Evolutionary conservation across 208 protist species (phyloP).

Genomic region (Trypanosoma melophagium): DNA sequence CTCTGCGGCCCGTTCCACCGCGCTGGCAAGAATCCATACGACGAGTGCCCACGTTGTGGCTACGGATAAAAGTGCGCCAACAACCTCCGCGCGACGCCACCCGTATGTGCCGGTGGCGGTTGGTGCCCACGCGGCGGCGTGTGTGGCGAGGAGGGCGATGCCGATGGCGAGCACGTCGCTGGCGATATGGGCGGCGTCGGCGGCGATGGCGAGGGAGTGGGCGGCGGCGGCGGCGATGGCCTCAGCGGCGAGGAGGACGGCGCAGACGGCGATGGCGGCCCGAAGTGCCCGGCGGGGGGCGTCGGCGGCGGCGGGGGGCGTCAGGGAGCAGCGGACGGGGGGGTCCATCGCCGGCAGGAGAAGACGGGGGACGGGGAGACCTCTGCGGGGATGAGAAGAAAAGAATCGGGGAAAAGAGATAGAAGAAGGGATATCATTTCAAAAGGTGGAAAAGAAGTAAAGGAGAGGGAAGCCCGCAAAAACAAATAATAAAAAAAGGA

Average conservation of each 20-base stretch:
- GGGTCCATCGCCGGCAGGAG: too few species aligned
- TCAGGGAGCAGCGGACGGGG: too few species aligned
- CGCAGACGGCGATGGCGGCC: conserved; percentile 16
- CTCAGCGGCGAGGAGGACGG: conserved; percentile 52
- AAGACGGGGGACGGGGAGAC: too few species aligned
- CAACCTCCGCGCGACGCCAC: conserved; percentile 46
- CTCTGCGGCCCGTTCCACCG: conserved; percentile 16
- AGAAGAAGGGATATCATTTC: too few species aligned
- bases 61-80: conserved; percentile 45
- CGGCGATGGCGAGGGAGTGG: conserved; percentile 50
- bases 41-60: conserved; percentile 51
- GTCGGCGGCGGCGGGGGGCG: too few species aligned
- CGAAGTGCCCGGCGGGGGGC: background rate
- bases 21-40: conserved; percentile 36
- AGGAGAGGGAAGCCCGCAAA: too few species aligned
- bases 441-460: too few species aligned
- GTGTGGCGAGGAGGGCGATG: conserved; percentile 37
- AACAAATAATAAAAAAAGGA: too few species aligned
- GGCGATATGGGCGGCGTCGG: conserved; percentile 52
- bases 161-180: conserved; percentile 49
- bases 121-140: conserved; percentile 25
- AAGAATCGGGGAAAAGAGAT: too few species aligned
- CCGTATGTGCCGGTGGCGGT: conserved; percentile 35
- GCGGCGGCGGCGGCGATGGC: conserved; percentile 40
- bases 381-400: too few species aligned